A percentile compares a stretch with the other conserved stretches of the same genome.
Conservation (phyloP, 768 basidiomycete species). For the Tephrocybe sp. region DNA sequence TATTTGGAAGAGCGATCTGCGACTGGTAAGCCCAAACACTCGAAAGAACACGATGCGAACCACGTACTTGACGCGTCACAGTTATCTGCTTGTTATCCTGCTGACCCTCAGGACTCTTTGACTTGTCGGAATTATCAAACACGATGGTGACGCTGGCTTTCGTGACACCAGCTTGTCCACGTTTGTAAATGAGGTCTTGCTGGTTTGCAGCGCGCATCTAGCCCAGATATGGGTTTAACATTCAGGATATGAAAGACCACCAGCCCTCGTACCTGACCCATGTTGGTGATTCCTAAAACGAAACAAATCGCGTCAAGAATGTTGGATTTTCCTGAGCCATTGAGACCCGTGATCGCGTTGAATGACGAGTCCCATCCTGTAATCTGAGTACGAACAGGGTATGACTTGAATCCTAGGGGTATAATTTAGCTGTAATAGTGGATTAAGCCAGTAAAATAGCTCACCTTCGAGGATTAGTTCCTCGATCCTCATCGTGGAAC, state of each 20-base stretch:
- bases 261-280: slow-evolving; percentile 87
- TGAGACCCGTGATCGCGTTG: slow-evolving; percentile 96
- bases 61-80: slow-evolving; percentile 86
- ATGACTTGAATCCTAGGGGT: slow-evolving; percentile 88
- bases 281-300: slow-evolving; percentile 96
- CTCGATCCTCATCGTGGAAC: slow-evolving; percentile 78
- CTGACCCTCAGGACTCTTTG: slow-evolving; percentile 80
- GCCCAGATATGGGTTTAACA: slow-evolving; percentile 11
- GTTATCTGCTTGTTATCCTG: slow-evolving; percentile 87
- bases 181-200: slow-evolving; percentile 98
- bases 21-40: background rate
- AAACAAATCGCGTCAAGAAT: slow-evolving; percentile 99
- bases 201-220: slow-evolving; percentile 95
- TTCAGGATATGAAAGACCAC: too few species aligned
- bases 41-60: background rate
- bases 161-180: slow-evolving; percentile 94
- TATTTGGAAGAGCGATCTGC: slow-evolving; percentile 90
- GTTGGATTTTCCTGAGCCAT: slow-evolving; percentile 98
- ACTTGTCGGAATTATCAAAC: slow-evolving; percentile 93
- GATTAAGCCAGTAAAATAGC: background rate
- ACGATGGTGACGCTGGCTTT: slow-evolving; percentile 99
- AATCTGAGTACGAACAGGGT: slow-evolving; percentile 94
- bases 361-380: slow-evolving; percentile 97
- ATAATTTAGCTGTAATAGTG: background rate
- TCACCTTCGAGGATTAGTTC: slow-evolving; percentile 92